Evolutionary conservation across 495 filamentous ascomycete species (phyloP).

Genomic region (Talaromyces stipitatus): DNA sequence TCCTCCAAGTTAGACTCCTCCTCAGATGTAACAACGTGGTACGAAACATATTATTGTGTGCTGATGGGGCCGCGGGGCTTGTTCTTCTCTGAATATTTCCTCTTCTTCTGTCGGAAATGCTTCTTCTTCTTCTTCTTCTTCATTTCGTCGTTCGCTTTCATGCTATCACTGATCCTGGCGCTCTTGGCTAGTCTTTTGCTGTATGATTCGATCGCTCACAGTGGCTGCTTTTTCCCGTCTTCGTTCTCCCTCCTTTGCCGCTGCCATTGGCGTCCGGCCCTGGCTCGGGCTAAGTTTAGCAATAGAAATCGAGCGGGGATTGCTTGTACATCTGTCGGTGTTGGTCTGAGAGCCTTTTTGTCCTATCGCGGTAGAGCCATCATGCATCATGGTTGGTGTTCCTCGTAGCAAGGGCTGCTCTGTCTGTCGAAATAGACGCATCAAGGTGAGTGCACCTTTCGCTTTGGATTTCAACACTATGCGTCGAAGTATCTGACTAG

Average conservation of each 20-base stretch:
- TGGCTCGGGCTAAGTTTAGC: not conserved
- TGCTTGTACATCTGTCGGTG: not conserved
- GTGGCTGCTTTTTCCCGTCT: not conserved
- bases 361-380: not conserved
- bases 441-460: conserved; percentile 19
- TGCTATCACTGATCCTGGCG: not conserved
- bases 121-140: too few relatives aligned
- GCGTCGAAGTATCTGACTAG: not conserved
- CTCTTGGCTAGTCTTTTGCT: not conserved
- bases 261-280: not conserved
- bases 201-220: not conserved
- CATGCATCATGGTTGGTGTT: conserved; percentile 29
- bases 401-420: conserved; percentile 34
- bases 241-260: not conserved
- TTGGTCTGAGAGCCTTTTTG: not conserved
- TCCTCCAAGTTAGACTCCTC: not conserved
- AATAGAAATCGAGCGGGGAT: not conserved
- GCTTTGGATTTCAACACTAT: not conserved
- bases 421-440: conserved; percentile 18
- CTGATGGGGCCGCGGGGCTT: not conserved
- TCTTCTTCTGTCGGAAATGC: not conserved
- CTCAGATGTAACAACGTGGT: too few relatives aligned
- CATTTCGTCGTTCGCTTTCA: not conserved
- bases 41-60: too few relatives aligned
- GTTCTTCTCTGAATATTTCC: not conserved